Base-by-base conservation (phyloP, 768 basidiomycete genomes). In the Rhodosporidiobolus odoratus region DNA sequence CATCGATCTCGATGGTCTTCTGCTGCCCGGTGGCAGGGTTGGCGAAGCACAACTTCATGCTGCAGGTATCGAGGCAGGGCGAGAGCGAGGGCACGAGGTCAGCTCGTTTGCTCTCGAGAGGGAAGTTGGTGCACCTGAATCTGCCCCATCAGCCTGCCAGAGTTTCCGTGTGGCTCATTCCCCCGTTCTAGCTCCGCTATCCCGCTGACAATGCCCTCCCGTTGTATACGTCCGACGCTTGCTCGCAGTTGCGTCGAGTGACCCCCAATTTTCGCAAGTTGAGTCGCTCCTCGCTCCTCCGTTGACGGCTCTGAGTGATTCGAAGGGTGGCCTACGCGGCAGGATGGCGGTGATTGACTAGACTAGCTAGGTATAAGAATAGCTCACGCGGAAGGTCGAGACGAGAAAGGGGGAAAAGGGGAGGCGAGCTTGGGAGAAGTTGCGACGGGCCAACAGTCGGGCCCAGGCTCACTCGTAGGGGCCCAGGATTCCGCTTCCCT, bases 41-140 rank as follows among this genome's bases (percentile, higher is more conserved):
- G 82, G 94, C 91, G 81, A 98, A 90, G 85, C 95, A 95, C 83
- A 96, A 83, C 87, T 96, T 95, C 94, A 96, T 96, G 80, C 84
- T 90, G 58, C 4, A 23, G 54, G 34, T 45, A 53, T 62, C 57
- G 30, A 3, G 25, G 35, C 48, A 43, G 56, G 7, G 37, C 27
- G 37, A 61, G 32, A 52, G 40, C 41, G 56, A 48, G 40, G 43
- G 52, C 56, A 7, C n/a, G 16, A 50, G 27, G 64, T 62, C 47
- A 62, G 65, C 48, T 56, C 34, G 32, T 23, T 34, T 30, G 54
- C 54, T 4, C 54, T 8, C 7, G 54, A 56, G 54, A 17, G 9
- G 54, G 54, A 35, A n/a, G 48, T 9, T 23, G 48, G 48, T 50
- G 48, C 48, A 50, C 48, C 48, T 50, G 12, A 23, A 50, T 19